Evolutionary conservation across 2,329 filamentous ascomycete genomes (phyloP), one percentile per base, ranked within the genome.

Genomic region (Beauveria brongniartii): DNA sequence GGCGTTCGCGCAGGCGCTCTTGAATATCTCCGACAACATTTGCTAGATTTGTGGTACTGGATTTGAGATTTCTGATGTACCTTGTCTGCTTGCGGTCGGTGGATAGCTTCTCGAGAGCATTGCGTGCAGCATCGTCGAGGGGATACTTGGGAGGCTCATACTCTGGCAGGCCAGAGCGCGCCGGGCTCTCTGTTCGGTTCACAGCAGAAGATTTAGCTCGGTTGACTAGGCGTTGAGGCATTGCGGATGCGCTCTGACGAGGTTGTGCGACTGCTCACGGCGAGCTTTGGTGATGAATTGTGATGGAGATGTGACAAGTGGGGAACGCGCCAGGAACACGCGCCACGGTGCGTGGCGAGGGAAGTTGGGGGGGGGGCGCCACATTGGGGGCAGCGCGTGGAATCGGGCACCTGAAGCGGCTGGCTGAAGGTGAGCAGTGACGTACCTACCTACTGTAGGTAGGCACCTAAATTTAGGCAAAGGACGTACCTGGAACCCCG

Each of bases 111-210:
- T 71, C 67, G 3, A 84, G 72, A 3, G 72, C 71, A 22, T 71
- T 72, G 57, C 74, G 72, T 9, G 73, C 73, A 6, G 62, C 61
- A 14, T 74, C 70, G 61, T 74, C 73, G 63, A 84, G 76, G 6
- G 79, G 75, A 61, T 74, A 79, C 10, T 72, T 68, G 8, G 78
- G 80, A 3, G 78, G 72, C 61, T 84, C 74, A 70, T 84, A 83
- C 1, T 73, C 71, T 2, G 81, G 81, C n/a, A 83, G 69, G 16
- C 73, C 67, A 24, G 71, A 64, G 30, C 5, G 64, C 41, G 26
- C 68, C 58, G 46, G 63, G 56, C 44, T 63, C 40, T 58, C 61
- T 51, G 62, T 55, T 48, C 47, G 62, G 43, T 48, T 63, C 48
- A 26, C 64, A 53, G 22, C 46, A 61, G 61, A 63, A 40, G 59